Conservation (phyloP, 345 rosid genomes). For the Melaleuca quinquenervia region DNA sequence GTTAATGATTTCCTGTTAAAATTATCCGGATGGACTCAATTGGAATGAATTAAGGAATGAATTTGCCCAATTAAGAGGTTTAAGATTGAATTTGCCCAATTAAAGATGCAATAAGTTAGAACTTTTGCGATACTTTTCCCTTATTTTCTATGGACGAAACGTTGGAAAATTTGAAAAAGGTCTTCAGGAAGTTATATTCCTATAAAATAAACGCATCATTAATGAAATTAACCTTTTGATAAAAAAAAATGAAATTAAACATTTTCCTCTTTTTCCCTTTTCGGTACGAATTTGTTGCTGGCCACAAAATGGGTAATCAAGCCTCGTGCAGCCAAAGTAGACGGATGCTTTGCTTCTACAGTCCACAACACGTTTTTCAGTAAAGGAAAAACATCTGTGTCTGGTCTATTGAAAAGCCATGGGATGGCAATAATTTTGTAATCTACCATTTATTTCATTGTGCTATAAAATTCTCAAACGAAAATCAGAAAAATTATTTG, state of each 20-base stretch:
- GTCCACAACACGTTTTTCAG: background rate
- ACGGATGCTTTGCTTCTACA: background rate
- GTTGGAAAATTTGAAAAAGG: no score
- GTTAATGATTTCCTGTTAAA: no score
- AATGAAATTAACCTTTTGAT: background rate
- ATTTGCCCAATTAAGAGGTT: no score
- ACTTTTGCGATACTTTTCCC: no score
- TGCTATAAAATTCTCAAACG: background rate
- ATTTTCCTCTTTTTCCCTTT: background rate
- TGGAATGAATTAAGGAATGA: no score
- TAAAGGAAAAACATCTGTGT: background rate
- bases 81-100: no score
- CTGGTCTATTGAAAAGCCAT: background rate
- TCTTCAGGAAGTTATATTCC: no score
- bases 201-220: background rate
- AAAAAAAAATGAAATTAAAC: background rate
- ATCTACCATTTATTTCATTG: background rate
- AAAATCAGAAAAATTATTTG: background rate
- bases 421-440: background rate
- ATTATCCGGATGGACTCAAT: no score
- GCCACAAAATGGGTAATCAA: background rate
- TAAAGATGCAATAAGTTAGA: no score
- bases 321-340: background rate
- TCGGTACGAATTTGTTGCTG: background rate
- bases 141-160: no score